Evolutionary conservation across 2,329 filamentous ascomycete genomes (phyloP), one percentile per base, ranked within the genome.

Genomic region (Stachybotrys chlorohalonatus): DNA sequence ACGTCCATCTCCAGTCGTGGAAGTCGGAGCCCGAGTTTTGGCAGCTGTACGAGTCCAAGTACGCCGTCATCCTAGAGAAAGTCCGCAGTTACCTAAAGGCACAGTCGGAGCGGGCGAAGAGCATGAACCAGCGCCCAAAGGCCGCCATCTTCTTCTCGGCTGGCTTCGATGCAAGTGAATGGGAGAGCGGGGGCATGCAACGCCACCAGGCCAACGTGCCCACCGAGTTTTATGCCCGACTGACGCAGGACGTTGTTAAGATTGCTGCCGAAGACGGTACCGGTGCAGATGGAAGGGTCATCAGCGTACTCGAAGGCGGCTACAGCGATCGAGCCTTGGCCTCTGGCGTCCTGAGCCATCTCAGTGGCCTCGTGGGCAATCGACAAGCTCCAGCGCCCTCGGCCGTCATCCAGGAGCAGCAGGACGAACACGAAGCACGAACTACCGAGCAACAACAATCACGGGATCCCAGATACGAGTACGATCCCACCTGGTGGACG

Each of bases 111-210:
- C 82, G 82, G 32, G 72, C 94, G 32, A 77, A 75, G 9, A 73
- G 76, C 16, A 74, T 79, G 52, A 80, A 82, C 46, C 79, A 84
- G 39, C 74, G 75, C 30, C 87, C 91, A 5, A 93, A 87, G 64
- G 89, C 89, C 2, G 93, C 90, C 39, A 91, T 99, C 49, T 99
- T 99, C 72, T 74, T 99, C 52, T 97, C 93, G 49, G 92, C 94
- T 2, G 95, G 94, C 0, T 99, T 99, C 60, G 94, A 99, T 71
- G 94, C 94, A 3, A 96, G 92, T 66, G 91, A 99, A 67, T 95
- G 89, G 85, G 94, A 99, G 69, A 85, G 88, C 16, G 77, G 82
- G 5, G 90, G 90, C 3, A 99, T 99, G 94, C 94, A 99, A 70
- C 82, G 94, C 50, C 94, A 99, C 70, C 87, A 89, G 55, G 92